Evolutionary conservation across 1,284 basidiomycete species (phyloP), one percentile per base, ranked within the genome.

Genomic region (Hypsizygus ulmarius): DNA sequence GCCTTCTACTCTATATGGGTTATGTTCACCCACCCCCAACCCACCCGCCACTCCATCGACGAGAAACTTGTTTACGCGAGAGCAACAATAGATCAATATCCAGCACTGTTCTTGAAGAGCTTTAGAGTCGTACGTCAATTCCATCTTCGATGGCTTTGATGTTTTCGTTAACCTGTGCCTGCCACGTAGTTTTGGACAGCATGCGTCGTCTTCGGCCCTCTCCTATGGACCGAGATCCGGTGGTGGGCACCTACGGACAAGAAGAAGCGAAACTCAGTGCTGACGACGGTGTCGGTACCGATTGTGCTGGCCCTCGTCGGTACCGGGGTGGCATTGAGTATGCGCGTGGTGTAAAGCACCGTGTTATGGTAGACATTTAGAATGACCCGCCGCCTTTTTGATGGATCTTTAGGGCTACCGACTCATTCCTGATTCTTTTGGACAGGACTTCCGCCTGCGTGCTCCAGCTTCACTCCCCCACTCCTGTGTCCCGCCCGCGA

Each of bases 1-100:
- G 96, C 96, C 0, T 81, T 99, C 55, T 98, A 97, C 70, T 82
- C 87, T 9, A 90, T 96, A 60, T 96, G 84, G 78, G 74, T 89
- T 36, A 76, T 97, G 65, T 92, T 97, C 68, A 84, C 81, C 3
- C 81, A 85, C 53, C 81, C 86, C 34, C 73, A 70, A 7, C 70
- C 47, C 12, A 47, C 65, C 11, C 50, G 50, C 2, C 39, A 58
- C 2, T 44, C 54, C 4, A 32, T 53, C 10, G 62, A 64, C 29
- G 57, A 62, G 28, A 74, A 76, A 51, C 61, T 67, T 4, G 58
- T 69, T 1, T 64, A 67, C 42, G 61, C 57, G 11, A 60, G 57
- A 8, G 78, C 84, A 0, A 61, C 71, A 0, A 52, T 82, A 16
- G 61, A 75, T 40, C 72, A 87, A 55, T 86, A 87, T 59, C 90